Percentiles rank a stretch among this genome's conserved stretches.
These are phyloP conservation scores for Sechiopsis laciniata DNA, from an alignment of 306 rosid genomes.

Conservation along the genomic window DNA sequence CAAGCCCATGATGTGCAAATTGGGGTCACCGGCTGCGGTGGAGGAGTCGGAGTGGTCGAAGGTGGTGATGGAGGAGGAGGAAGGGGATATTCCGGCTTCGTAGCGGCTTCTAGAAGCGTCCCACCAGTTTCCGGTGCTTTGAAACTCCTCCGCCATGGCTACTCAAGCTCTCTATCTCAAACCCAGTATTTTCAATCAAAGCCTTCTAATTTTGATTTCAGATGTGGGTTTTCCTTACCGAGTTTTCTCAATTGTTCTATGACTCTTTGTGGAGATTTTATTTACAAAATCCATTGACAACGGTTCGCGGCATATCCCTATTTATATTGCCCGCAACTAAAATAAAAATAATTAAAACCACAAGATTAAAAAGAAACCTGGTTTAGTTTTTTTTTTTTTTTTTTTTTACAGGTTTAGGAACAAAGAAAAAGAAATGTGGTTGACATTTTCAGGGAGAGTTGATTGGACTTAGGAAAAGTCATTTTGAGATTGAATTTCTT, in stretches of 20 bases:
- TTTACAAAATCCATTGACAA: constrained; percentile 52
- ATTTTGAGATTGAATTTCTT: constrained; percentile 38
- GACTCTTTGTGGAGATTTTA: neutral
- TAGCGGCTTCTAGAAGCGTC: constrained; percentile 55
- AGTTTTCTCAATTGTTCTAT: neutral
- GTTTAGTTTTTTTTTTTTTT: neutral
- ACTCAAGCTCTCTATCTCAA: neutral
- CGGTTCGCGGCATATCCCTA: constrained; percentile 61
- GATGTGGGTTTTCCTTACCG: neutral
- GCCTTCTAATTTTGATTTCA: neutral
- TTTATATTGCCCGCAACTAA: constrained; percentile 46
- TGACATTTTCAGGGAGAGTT: constrained; percentile 49
- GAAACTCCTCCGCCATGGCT: constrained; percentile 88
- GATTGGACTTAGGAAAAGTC: constrained; percentile 58
- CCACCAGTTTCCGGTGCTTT: constrained; percentile 82
- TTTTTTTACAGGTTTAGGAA: neutral
- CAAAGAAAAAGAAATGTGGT: constrained; percentile 31
- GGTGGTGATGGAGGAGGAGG: constrained; percentile 40
- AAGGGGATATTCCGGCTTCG: constrained; percentile 64
- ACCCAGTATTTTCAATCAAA: constrained; percentile 19
- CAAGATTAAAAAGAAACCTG: constrained; percentile 24
- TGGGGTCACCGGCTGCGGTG: constrained; percentile 38
- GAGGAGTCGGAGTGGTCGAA: constrained; percentile 8
- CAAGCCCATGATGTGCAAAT: constrained; percentile 74
- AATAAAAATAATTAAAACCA: constrained; percentile 23